Conservation (phyloP, 257 asterid species). For the Nicotiana knightiana region DNA sequence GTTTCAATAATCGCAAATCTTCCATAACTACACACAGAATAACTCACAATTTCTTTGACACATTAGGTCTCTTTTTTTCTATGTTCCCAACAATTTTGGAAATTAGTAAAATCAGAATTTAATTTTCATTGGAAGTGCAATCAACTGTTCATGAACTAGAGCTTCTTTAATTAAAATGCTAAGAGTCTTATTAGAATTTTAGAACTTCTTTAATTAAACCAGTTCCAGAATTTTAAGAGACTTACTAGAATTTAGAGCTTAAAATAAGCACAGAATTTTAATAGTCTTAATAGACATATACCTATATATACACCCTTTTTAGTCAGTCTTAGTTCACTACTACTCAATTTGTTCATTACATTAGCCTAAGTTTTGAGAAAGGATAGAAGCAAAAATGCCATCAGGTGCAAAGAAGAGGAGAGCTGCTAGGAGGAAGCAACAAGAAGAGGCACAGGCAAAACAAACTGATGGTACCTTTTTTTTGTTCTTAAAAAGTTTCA, state of each 20-base stretch:
- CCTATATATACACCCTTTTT: not conserved
- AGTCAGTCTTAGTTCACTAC: not conserved
- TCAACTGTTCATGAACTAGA: not conserved
- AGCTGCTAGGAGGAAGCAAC: not conserved
- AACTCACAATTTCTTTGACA: not conserved
- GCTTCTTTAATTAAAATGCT: not conserved
- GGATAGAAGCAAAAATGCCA: not conserved
- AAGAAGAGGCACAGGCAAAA: not conserved
- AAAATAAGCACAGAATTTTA: too few species aligned
- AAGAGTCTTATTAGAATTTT: too few species aligned
- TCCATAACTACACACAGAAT: not conserved
- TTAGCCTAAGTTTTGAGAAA: not conserved
- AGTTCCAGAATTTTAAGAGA: not conserved
- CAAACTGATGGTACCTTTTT: not conserved
- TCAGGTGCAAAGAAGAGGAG: slow-evolving; percentile 2
- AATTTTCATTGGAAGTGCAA: not conserved
- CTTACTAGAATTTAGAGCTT: not conserved
- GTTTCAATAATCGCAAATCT: not conserved
- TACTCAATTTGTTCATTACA: not conserved
- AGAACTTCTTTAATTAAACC: not conserved
- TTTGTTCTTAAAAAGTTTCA: too few species aligned
- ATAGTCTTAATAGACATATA: too few species aligned
- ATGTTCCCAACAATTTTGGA: too few species aligned
- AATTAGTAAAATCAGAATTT: too few species aligned
- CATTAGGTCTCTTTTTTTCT: too few species aligned